Evolutionary conservation across 1,284 basidiomycete species (phyloP).

Genomic region (Mycena sp.): DNA sequence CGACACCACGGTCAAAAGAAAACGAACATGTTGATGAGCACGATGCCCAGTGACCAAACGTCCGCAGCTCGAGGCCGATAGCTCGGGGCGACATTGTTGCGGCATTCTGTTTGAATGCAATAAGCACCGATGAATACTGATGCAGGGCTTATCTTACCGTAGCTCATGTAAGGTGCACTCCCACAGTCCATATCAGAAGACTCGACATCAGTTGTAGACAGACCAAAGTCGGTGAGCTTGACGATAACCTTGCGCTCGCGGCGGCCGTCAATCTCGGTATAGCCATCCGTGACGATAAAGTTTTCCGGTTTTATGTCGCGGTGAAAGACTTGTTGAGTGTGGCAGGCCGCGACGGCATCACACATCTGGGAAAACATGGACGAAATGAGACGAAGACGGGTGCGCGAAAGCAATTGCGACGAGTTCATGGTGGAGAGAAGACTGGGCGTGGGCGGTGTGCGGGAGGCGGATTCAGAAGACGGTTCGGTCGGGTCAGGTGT

Average conservation of each 20-base stretch:
- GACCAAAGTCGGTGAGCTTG: conserved; percentile 97
- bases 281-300: conserved; percentile 91
- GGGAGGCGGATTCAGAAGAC: conserved; percentile 60
- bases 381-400: conserved; percentile 90
- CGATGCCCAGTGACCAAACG: conserved; percentile 98
- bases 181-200: conserved; percentile 98
- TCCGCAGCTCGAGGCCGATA: conserved; percentile 96
- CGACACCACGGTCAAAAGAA: conserved; percentile 25
- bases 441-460: conserved; percentile 93
- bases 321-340: conserved; percentile 92
- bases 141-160: conserved; percentile 65
- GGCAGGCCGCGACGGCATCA: conserved; percentile 96
- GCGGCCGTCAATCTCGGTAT: conserved; percentile 63
- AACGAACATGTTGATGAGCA: conserved; percentile 92
- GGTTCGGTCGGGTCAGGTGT: conserved; percentile 61
- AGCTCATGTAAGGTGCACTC: conserved; percentile 99
- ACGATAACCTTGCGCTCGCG: conserved; percentile 84
- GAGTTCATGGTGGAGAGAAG: conserved; percentile 91
- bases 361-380: conserved; percentile 99
- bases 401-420: conserved; percentile 85
- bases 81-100: conserved; percentile 94
- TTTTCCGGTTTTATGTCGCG: conserved; percentile 99
- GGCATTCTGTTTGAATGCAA: conserved; percentile 79
- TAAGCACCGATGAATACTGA: conserved; percentile 30
- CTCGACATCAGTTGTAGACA: conserved; percentile 90